These are phyloP conservation scores for Cercospora brassicicola DNA, from an alignment of 2,329 filamentous ascomycete species.

Conservation along the genomic window DNA sequence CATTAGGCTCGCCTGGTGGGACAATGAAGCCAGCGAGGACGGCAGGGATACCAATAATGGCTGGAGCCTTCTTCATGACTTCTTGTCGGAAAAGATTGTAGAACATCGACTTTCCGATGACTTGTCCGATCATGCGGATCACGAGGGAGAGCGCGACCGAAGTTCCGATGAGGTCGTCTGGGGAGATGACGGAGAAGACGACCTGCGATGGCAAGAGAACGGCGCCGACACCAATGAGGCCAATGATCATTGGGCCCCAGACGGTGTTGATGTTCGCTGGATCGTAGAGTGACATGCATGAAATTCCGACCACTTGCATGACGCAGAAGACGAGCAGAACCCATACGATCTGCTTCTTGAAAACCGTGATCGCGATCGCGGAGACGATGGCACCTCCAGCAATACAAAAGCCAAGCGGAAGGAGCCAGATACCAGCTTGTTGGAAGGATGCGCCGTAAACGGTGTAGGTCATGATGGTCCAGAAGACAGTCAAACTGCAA, in stretches of 20 bases:
- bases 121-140: slow-evolving; percentile 65
- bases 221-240: slow-evolving; percentile 63
- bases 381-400: slow-evolving; percentile 60
- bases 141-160: slow-evolving; percentile 65
- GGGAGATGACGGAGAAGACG: slow-evolving; percentile 66
- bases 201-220: slow-evolving; percentile 67
- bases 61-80: slow-evolving; percentile 51
- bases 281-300: slow-evolving; percentile 29
- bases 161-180: slow-evolving; percentile 67
- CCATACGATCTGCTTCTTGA: slow-evolving; percentile 58
- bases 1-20: neutral
- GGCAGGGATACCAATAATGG: slow-evolving; percentile 34
- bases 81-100: slow-evolving; percentile 51
- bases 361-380: slow-evolving; percentile 58
- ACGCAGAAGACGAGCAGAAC: slow-evolving; percentile 60
- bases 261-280: slow-evolving; percentile 27
- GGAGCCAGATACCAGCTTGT: slow-evolving; percentile 58
- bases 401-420: slow-evolving; percentile 64
- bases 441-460: slow-evolving; percentile 52
- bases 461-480: slow-evolving; percentile 63
- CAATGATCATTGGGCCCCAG: slow-evolving; percentile 56
- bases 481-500: slow-evolving; percentile 51
- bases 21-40: slow-evolving; percentile 12
- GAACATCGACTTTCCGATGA: slow-evolving; percentile 50
- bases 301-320: slow-evolving; percentile 60